A percentile compares a stretch with the other conserved stretches of the same genome.
Evolutionary conservation across 805 yeast species (phyloP).

Genomic region (Candida maris): DNA sequence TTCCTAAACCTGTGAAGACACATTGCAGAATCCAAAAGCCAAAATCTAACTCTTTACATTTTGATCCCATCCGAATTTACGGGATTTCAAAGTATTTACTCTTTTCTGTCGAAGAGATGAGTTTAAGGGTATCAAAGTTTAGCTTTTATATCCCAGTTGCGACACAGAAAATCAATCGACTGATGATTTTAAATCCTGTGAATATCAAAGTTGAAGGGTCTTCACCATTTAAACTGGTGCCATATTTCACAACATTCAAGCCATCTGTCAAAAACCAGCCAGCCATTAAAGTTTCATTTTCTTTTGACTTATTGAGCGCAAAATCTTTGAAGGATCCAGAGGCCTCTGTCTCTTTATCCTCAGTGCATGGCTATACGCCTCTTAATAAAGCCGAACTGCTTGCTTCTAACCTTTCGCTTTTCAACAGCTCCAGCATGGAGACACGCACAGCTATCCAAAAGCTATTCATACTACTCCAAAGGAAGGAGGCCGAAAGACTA

Average conservation of each 20-base stretch:
- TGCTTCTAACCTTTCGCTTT: constrained; percentile 7
- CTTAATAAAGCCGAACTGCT: constrained; percentile 2
- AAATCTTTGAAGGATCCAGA: constrained; percentile 1
- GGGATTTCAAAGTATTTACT: constrained; percentile 17
- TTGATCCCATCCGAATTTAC: constrained; percentile 10
- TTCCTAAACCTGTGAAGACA: background rate
- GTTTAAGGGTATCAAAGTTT: constrained; percentile 15
- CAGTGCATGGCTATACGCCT: constrained; percentile 6
- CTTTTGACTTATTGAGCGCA: constrained; percentile 6
- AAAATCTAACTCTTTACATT: background rate
- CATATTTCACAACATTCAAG: constrained; percentile 11
- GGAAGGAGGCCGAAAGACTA: constrained; percentile 20
- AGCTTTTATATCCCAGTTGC: constrained; percentile 27
- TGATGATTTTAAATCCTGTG: constrained; percentile 17
- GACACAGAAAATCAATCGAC: constrained; percentile 10
- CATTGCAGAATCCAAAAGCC: constrained; percentile 5
- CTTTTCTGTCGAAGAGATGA: constrained; percentile 20
- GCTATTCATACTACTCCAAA: constrained; percentile 21
- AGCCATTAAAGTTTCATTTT: constrained; percentile 9
- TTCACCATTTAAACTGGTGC: constrained; percentile 5
- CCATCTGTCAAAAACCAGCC: constrained; percentile 5
- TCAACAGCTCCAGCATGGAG: constrained; percentile 5
- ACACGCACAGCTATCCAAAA: constrained; percentile 16
- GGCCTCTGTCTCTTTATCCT: constrained; percentile 3
- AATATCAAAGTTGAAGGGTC: constrained; percentile 2